Conservation (phyloP, 2,329 filamentous ascomycete genomes). For the Pseudocercospora eumusae region DNA sequence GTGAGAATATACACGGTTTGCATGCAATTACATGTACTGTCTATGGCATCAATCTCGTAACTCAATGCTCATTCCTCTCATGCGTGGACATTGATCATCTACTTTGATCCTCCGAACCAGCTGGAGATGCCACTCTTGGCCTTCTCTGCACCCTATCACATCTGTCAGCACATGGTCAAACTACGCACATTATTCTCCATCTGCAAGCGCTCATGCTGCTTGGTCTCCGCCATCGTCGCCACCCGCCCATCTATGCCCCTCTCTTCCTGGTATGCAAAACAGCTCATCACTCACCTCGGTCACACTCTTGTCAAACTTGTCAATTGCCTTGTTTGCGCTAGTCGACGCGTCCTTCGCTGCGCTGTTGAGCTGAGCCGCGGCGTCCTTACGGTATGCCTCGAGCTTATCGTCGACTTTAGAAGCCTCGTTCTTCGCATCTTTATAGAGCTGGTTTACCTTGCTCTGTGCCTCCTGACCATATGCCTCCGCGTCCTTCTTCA, state of each 20-base stretch:
- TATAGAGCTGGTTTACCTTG: slow-evolving; percentile 62
- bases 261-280: slow-evolving; percentile 25
- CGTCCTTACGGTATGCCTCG: slow-evolving; percentile 44
- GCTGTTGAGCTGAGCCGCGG: slow-evolving; percentile 62
- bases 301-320: slow-evolving; percentile 81
- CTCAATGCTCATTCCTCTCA: neutral
- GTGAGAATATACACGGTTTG: neutral
- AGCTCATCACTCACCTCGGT: slow-evolving; percentile 42
- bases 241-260: slow-evolving; percentile 24
- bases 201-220: neutral
- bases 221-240: slow-evolving; percentile 12
- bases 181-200: neutral
- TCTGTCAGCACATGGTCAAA: slow-evolving; percentile 19
- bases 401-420: slow-evolving; percentile 35
- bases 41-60: neutral
- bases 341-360: slow-evolving; percentile 51
- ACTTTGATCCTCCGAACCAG: slow-evolving; percentile 71
- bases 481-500: slow-evolving; percentile 58
- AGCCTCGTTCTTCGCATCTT: slow-evolving; percentile 58
- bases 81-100: slow-evolving; percentile 13
- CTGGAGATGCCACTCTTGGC: slow-evolving; percentile 80
- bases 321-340: slow-evolving; percentile 56
- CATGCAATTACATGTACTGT: slow-evolving; percentile 12
- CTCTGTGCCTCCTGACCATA: slow-evolving; percentile 56
- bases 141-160: slow-evolving; percentile 65